phyloP scores from a whole-genome alignment of 2,329 filamentous ascomycete species.

The Verticillium klebahnii region DNA sequence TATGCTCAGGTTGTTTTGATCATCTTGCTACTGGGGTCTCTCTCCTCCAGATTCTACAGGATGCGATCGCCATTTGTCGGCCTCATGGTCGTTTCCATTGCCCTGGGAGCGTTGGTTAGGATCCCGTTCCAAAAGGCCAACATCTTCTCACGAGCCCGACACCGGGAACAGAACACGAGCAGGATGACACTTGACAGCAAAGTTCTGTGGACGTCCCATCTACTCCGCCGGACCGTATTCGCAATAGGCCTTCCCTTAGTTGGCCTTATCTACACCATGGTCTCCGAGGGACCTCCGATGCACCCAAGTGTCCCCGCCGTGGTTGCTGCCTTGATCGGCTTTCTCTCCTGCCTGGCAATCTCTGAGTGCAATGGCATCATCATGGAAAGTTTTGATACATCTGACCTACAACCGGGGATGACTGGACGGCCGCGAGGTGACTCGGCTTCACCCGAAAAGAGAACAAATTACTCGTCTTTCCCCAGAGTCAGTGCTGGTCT shows the following conservation, averaged over 20 bases:
- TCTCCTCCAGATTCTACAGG: slow-evolving; percentile 65
- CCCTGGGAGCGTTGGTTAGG: slow-evolving; percentile 64
- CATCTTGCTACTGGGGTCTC: slow-evolving; percentile 66
- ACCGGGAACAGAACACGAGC: slow-evolving; percentile 54
- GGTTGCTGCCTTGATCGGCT: slow-evolving; percentile 63
- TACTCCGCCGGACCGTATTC: slow-evolving; percentile 64
- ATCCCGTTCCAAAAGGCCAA: slow-evolving; percentile 72
- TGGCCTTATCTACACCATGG: slow-evolving; percentile 62
- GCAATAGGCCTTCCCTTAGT: slow-evolving; percentile 62
- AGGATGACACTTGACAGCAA: slow-evolving; percentile 62
- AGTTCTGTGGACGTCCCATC: slow-evolving; percentile 66
- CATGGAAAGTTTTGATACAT: slow-evolving; percentile 81
- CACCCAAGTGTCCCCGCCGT: slow-evolving; percentile 60
- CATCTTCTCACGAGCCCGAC: slow-evolving; percentile 61
- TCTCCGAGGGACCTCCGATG: slow-evolving; percentile 57
- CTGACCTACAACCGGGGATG: slow-evolving; percentile 69
- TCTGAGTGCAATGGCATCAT: slow-evolving; percentile 72
- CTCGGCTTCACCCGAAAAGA: slow-evolving; percentile 32
- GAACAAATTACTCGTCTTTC: slow-evolving; percentile 71
- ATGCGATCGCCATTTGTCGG: slow-evolving; percentile 63
- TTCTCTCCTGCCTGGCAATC: slow-evolving; percentile 67
- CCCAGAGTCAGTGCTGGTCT: slow-evolving; percentile 69
- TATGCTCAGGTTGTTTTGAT: slow-evolving; percentile 72
- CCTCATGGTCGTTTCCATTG: slow-evolving; percentile 59
- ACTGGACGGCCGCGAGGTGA: slow-evolving; percentile 48